Evolutionary conservation across 164 flowering plant species (phyloP), one percentile per base, ranked within the genome.

Genomic region (Chloranthus sessilifolius): DNA sequence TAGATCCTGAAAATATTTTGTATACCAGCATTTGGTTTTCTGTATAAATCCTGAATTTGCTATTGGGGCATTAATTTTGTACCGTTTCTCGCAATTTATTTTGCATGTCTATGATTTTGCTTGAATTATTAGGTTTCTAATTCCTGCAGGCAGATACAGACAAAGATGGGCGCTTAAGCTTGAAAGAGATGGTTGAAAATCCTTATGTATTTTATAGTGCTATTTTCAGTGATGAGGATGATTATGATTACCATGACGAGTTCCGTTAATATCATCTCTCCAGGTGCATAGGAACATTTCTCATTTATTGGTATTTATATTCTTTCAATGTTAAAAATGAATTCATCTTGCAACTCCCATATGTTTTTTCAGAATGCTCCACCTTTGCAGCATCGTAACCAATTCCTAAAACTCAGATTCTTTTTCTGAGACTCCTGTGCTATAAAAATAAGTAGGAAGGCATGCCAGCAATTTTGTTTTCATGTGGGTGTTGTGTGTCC

Each of bases 201-300:
- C 98, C 98, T 2, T 92, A 82, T 60, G 88, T 77, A 43, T 88
- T 85, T 62, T 92, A 92, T 53, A 88, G 90, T 68, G 79, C 95
- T 20, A 78, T 88, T 27, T 92, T 83, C 64, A 76, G 52, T 50
- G 95, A 88, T 1, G 95, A 85, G 19, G 95, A 85, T 2, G 87
- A 87, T n/a, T 70, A 74, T 44, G 85, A 71, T 14, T 77, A 64
- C 66, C 98, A 85, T 45, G 98, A 88, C 24, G 98, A 92, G 71
- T 86, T 92, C 54, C 96, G 96, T 58, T 92, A 66, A 56, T 43
- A 55, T 22, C 27, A 25, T 50, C n/a, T n/a, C n/a, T 56, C 36
- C 41, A 44, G 63, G 53, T 64, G 22, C 26, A 28, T n/a, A n/a
- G n/a, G n/a, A n/a, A n/a, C n/a, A n/a, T n/a, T n/a, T n/a, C n/a